Evolutionary conservation across 139 green algal species (phyloP), one percentile per base, ranked within the genome.

Genomic region (Chlamydomonas sp.): DNA sequence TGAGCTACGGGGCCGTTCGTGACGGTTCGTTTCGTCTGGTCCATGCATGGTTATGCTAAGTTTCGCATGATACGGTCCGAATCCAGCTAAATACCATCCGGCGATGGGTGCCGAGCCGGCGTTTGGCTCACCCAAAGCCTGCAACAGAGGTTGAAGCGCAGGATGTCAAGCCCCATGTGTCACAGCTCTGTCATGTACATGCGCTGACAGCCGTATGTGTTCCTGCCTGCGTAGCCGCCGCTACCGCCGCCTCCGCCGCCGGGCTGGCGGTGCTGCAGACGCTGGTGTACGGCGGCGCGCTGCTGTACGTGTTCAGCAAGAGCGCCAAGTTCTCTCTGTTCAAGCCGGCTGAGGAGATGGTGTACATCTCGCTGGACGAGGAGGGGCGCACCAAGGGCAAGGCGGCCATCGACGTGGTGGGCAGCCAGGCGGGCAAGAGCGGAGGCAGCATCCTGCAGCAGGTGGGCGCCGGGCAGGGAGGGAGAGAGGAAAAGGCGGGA

Each of bases 331-430:
- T 98, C 89, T 93, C 64, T n/a, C 92, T 99, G 92, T 98, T 97
- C 92, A 99, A 99, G 93, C 97, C 97, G 9, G 96, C 97, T 9
- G 97, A 99, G 89, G 97, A 99, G 93, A 98, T 99, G 96, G 96
- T 89, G 71, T 96, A 97, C 91, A 94, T 97, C 58, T 91, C 80
- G 14, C 83, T 97, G 75, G 93, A 95, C 78, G 91, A 96, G 87
- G 92, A 93, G 64, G 86, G 89, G 57, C 87, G 95, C 68, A 98
- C 96, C 64, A 97, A 98, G 84, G 96, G 97, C 77, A 99, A 99
- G 90, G 97, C 97, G 15, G 97, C 97, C 61, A 97, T 99, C 66
- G 97, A 92, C 69, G 85, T 90, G 82, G 85, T 90, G 61, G 85
- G 85, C 66, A 80, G 61, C 18, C 85, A 92, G 59, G 79, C 57